Conservation (phyloP, 208 protist genomes). For the Crithidia mellificae region DNA sequence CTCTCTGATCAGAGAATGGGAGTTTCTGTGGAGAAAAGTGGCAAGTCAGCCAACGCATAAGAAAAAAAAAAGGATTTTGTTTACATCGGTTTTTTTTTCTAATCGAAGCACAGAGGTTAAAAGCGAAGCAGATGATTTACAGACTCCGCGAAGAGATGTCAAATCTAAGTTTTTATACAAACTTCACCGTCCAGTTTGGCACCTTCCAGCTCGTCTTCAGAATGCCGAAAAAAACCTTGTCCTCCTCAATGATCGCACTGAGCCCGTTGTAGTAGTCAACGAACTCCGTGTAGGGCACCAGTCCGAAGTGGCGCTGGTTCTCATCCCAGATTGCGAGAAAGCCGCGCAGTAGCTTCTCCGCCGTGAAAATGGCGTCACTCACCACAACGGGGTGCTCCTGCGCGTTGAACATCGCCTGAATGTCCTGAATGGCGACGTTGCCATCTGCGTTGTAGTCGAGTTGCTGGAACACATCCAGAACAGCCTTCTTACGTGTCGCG, state of each 20-base stretch:
- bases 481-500: constrained; percentile 73
- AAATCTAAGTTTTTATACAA: too few relatives aligned
- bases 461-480: constrained; percentile 70
- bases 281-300: constrained; percentile 88
- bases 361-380: constrained; percentile 64
- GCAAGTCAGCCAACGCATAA: too few relatives aligned
- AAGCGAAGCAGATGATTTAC: too few relatives aligned
- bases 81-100: neutral
- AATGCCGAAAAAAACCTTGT: constrained; percentile 82
- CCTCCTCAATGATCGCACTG: constrained; percentile 84
- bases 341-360: constrained; percentile 79
- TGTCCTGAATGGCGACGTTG: constrained; percentile 74
- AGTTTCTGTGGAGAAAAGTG: too few relatives aligned
- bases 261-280: constrained; percentile 93
- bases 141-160: too few relatives aligned
- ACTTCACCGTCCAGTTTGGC: constrained; percentile 43
- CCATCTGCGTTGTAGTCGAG: constrained; percentile 88
- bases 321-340: constrained; percentile 89
- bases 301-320: constrained; percentile 71
- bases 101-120: neutral
- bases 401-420: constrained; percentile 81
- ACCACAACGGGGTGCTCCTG: constrained; percentile 84
- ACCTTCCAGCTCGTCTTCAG: constrained; percentile 88
- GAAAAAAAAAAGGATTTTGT: too few relatives aligned
- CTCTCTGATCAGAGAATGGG: too few relatives aligned